A percentile compares a stretch with the other conserved stretches of the same genome.
phyloP scores from a whole-genome alignment of 225 moss, liverwort and hornwort genomes.

The Bryum argenteum region DNA sequence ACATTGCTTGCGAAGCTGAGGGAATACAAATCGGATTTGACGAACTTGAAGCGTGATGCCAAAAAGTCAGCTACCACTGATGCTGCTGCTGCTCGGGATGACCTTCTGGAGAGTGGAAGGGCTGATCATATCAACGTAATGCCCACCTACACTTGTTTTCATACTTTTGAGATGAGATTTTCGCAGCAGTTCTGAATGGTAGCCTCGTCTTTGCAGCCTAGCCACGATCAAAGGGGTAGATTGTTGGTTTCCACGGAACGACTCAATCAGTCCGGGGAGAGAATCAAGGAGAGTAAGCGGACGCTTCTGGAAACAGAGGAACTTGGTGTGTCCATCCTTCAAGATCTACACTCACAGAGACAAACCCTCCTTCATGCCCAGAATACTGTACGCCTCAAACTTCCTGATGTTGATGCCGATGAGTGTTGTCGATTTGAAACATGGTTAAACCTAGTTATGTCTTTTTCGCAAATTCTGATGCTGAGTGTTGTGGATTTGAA shows the following conservation, averaged over 20 bases:
- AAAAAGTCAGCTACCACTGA: conserved; percentile 58
- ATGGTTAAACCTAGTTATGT: no score
- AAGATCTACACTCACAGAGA: conserved; percentile 65
- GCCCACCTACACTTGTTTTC: not conserved
- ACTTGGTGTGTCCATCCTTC: conserved; percentile 70
- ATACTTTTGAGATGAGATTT: conserved; percentile 11
- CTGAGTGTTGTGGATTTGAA: no score
- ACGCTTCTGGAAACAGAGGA: conserved; percentile 70
- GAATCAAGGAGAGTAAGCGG: conserved; percentile 71
- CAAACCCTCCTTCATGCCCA: conserved; percentile 63
- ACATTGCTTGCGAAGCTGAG: conserved; percentile 60
- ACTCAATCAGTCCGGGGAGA: conserved; percentile 60
- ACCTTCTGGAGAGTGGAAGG: conserved; percentile 66
- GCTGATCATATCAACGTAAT: conserved; percentile 49
- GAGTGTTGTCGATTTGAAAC: no score
- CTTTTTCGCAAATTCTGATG: no score
- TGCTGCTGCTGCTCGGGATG: conserved; percentile 62
- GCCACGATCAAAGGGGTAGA: conserved; percentile 60
- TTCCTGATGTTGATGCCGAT: not conserved
- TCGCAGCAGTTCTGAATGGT: not conserved
- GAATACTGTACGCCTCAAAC: conserved; percentile 39
- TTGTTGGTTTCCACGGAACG: conserved; percentile 66
- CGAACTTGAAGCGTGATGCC: conserved; percentile 67
- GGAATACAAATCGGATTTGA: conserved; percentile 73
- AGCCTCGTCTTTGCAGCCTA: conserved; percentile 36